phyloP scores from a whole-genome alignment of 2,329 filamentous ascomycete genomes.

The Podosphaera xanthii region DNA sequence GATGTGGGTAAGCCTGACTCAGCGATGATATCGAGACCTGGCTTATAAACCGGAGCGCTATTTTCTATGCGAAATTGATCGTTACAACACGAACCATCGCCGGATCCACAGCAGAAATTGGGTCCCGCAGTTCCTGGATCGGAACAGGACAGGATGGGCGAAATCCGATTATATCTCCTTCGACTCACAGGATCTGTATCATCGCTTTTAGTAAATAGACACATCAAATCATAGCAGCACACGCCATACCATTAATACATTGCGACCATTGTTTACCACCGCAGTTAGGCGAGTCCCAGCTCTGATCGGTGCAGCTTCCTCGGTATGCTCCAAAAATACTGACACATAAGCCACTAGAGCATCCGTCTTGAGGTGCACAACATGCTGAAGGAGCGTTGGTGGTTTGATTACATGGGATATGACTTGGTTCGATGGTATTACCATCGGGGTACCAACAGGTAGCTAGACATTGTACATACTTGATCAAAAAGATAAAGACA shows the following conservation, averaged over 20 bases:
- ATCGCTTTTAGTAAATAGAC: neutral
- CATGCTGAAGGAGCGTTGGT: constrained; percentile 5
- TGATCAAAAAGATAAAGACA: too few relatives aligned
- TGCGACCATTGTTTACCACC: constrained; percentile 2
- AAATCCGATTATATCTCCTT: neutral
- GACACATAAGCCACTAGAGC: constrained; percentile 6
- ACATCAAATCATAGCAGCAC: neutral
- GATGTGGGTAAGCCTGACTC: neutral
- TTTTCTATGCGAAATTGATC: constrained; percentile 1
- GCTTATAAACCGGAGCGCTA: constrained; percentile 5
- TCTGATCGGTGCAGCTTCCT: constrained; percentile 6
- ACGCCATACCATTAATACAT: constrained; percentile 4
- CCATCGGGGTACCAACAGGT: constrained; percentile 8
- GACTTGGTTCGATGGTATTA: constrained; percentile 3
- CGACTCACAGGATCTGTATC: constrained; percentile 5
- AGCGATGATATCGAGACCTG: constrained; percentile 3
- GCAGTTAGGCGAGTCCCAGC: constrained; percentile 7
- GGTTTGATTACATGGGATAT: constrained; percentile 7
- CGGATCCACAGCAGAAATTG: constrained; percentile 5
- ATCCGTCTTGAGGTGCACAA: constrained; percentile 7
- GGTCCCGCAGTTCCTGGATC: neutral
- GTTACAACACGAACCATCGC: constrained; percentile 3
- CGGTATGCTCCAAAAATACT: constrained; percentile 6
- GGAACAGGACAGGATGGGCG: constrained; percentile 5
- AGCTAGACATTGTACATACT: neutral